Percentiles rank a stretch among this genome's conserved stretches.
Evolutionary conservation across 768 basidiomycete species (phyloP).

Genomic region (Phlebiopsis flavidoalba): DNA sequence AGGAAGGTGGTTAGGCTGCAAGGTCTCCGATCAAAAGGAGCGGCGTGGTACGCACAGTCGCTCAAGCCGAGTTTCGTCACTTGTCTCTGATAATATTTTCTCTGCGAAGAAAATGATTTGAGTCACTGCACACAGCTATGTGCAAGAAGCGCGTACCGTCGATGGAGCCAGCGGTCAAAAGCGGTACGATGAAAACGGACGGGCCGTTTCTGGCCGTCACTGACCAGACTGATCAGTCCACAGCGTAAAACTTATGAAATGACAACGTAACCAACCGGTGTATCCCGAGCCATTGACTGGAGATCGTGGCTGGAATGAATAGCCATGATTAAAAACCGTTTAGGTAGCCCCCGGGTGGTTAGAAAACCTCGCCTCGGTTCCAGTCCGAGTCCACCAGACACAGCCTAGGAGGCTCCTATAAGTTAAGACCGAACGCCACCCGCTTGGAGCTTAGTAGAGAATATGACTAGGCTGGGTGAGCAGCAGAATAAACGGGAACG

Average conservation of each 20-base stretch:
- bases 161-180: constrained; percentile 85
- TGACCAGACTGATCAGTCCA: constrained; percentile 24
- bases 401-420: constrained; percentile 84
- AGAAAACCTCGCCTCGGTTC: constrained; percentile 67
- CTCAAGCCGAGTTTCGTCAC: constrained; percentile 91
- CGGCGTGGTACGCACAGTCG: constrained; percentile 58
- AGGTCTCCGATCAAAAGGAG: background rate
- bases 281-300: constrained; percentile 96
- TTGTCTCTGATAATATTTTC: constrained; percentile 91
- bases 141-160: constrained; percentile 50
- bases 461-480: constrained; percentile 56
- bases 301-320: constrained; percentile 64
- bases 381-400: constrained; percentile 89
- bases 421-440: constrained; percentile 95
- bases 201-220: constrained; percentile 90
- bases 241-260: background rate
- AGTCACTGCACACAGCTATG: constrained; percentile 9
- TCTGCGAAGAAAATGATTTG: constrained; percentile 37
- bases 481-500: background rate
- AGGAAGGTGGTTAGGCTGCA: background rate
- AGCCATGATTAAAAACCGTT: background rate
- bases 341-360: background rate
- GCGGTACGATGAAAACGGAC: constrained; percentile 90
- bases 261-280: constrained; percentile 58
- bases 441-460: constrained; percentile 88